These are phyloP conservation scores for Aspergillus udagawae DNA, from an alignment of 2,329 filamentous ascomycete species.

Conservation along the genomic window DNA sequence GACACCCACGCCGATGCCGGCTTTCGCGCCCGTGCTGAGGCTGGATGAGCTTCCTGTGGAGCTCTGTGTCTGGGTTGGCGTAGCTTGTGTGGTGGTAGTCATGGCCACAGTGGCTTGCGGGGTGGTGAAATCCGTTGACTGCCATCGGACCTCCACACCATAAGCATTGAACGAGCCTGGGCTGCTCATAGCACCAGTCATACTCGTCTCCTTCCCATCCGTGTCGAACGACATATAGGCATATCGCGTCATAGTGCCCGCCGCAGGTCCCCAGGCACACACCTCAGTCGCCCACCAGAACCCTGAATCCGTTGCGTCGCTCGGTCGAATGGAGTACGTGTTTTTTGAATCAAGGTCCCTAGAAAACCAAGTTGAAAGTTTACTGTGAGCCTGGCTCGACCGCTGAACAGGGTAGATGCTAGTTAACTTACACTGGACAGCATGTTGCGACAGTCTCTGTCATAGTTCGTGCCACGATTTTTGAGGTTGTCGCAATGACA, in stretches of 20 bases:
- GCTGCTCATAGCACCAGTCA: not conserved
- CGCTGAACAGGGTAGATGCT: not conserved
- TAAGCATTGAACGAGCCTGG: not conserved
- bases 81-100: not conserved
- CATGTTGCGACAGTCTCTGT: constrained; percentile 4
- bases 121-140: constrained; percentile 1
- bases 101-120: not conserved
- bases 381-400: not conserved
- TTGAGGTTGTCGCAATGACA: not conserved
- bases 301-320: not conserved
- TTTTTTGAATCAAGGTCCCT: not conserved
- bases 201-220: not conserved
- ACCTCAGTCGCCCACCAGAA: not conserved
- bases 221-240: not conserved
- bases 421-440: not conserved
- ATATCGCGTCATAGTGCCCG: not conserved
- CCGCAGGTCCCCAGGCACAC: not conserved
- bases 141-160: not conserved
- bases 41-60: not conserved
- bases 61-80: not conserved
- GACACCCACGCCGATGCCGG: not conserved
- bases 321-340: not conserved
- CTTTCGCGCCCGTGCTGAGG: not conserved
- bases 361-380: not conserved
- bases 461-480: not conserved